phyloP scores from a whole-genome alignment of 2,329 filamentous ascomycete genomes.

The Tolypocladium pustulatum region DNA sequence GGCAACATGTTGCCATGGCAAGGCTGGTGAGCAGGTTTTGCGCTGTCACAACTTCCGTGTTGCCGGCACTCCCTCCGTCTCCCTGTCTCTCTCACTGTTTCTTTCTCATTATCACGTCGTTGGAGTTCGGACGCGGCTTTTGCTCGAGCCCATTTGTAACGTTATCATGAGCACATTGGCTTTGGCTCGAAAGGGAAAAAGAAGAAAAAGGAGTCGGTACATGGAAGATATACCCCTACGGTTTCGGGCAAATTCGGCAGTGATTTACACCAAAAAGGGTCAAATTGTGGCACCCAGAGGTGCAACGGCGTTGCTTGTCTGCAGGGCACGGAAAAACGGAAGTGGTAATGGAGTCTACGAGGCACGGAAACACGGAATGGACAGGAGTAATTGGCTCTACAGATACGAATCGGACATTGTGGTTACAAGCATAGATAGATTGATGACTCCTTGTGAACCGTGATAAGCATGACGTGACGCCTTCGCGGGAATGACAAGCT shows the following conservation, averaged over 20 bases:
- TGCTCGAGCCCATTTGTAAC: neutral
- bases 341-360: neutral
- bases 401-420: neutral
- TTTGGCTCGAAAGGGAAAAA: neutral
- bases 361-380: neutral
- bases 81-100: neutral
- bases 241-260: neutral
- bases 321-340: neutral
- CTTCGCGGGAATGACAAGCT: neutral
- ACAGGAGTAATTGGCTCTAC: neutral
- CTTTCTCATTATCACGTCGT: neutral
- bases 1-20: neutral
- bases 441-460: neutral
- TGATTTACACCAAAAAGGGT: neutral
- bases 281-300: neutral
- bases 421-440: neutral
- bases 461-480: neutral
- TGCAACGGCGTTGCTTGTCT: neutral
- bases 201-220: neutral
- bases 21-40: neutral
- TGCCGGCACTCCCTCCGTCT: neutral
- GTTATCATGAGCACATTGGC: neutral
- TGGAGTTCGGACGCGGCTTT: neutral
- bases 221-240: neutral
- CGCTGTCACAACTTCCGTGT: neutral